Base-by-base conservation (phyloP, 768 basidiomycete species). In the Lentinus tigrinus region DNA sequence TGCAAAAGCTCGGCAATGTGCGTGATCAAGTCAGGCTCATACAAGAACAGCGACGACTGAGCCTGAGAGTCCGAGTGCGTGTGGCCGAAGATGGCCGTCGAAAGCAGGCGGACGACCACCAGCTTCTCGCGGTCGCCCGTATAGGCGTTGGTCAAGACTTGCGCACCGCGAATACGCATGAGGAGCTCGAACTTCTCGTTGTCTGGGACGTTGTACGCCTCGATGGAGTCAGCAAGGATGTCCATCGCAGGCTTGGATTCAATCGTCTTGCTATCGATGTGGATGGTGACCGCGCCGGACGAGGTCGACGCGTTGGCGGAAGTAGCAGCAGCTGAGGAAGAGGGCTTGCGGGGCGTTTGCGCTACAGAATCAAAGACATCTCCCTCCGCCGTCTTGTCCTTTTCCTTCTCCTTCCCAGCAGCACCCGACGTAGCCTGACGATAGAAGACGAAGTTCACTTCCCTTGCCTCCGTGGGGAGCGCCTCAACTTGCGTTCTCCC, bases 1-100 rank as follows among this genome's bases (percentile, higher is more conserved):
- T 93, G 91, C 39, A 98, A 80, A 23, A 98, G 80, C 66, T 95
- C 93, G 11, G 95, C 93, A 57, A 98, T 79, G 67, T 95, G 92
- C 1, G 81, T 76, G 64, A 97, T 87, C 52, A 98, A 79, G 66
- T 97, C 95, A 7, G 96, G 96, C 70, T 98, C 95, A 67, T 94
- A 95, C 11, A 98, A 80, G 77, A 98, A 96, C 42, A 98, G 79
- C 8, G 88, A 83, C 4, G 89, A 84, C 39, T 86, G 81, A 1
- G 92, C 90, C 69, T 88, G 85, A 38, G 80, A 78, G 73, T 98
- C 95, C 43, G 78, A 70, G 68, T 93, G 87, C 52, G 92, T 93
- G 71, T 93, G 93, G 28, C 91, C 91, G 67, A 93, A 98, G 46
- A 95, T 91, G 23, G 94, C 91, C 56, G 96, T 88, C 10, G 96